Base-by-base conservation (phyloP, 345 rosid species). In the Syzygium grande region DNA sequence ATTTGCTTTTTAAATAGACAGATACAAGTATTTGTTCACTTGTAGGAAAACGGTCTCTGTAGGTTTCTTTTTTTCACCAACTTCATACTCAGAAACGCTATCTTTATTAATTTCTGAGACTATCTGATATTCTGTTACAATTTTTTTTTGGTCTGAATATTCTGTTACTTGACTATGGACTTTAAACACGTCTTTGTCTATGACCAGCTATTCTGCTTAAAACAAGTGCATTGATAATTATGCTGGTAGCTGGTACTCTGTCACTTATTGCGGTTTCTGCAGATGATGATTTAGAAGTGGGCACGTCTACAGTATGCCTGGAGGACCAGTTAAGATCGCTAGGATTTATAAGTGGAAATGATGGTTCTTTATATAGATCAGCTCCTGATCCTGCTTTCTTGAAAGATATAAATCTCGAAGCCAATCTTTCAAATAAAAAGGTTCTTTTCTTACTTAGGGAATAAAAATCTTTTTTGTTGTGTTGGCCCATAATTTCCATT, bases 401-500 rank as follows among this genome's bases (percentile, higher is more conserved):
- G 77, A 89, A 88, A 59, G 96, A 94, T 90, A 88, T 93, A 85
- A 93, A 93, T 89, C 91, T 98, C 21, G 93, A 94, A 88, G 93
- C 93, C 87, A 91, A 92, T 92, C 55, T 92, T 58, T 92, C 96
- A 17, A 94, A 88, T 61, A 98, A 93, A 92, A 96, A 98, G 99
- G 99, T 98, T 86, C 52, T 88, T 86, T 87, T 58, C 85, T 86
- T 46, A 25, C 51, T 43, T 27, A 52, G 29, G 63, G 59, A 51
- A 15, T 46, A 54, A 34, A 41, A 19, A 52, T 29, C 49, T 17
- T 25, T 46, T 25, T 86, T 84, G 5, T 41, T 34, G 49, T 13
- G 22, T 9, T 63, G 84, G 0, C 14, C 13, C 6, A 34, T 73
- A 2, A 73, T 34, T 34, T 73, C 25, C 23, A 38, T 34, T 17